These are phyloP conservation scores for Crithidia sp. DNA, from an alignment of 208 protist genomes.

Conservation along the genomic window DNA sequence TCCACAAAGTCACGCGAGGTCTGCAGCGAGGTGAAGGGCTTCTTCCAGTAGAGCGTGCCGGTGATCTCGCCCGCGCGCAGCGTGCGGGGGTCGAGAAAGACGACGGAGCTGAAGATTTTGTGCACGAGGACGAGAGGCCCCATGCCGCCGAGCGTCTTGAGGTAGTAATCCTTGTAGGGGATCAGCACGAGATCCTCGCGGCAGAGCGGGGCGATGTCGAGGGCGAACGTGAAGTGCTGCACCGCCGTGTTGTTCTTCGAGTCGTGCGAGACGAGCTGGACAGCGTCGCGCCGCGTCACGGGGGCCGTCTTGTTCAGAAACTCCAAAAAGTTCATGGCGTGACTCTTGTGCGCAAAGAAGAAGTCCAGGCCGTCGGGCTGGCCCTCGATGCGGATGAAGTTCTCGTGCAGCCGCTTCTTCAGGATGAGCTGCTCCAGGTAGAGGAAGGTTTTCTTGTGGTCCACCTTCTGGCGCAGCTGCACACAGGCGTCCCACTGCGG, in stretches of 20 bases:
- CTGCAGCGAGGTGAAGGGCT: constrained; percentile 90
- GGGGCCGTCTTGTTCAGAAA: constrained; percentile 95
- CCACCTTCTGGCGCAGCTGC: constrained; percentile 98
- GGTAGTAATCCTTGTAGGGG: constrained; percentile 88
- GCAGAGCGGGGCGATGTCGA: constrained; percentile 99
- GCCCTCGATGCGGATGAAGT: constrained; percentile 96
- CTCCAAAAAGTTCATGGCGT: constrained; percentile 97
- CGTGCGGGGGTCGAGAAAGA: constrained; percentile 97
- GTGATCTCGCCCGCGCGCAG: constrained; percentile 94
- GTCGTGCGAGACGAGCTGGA: constrained; percentile 98
- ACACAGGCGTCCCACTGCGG: constrained; percentile 98
- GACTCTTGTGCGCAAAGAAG: constrained; percentile 96
- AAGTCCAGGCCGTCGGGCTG: constrained; percentile 98
- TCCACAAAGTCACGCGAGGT: constrained; percentile 90
- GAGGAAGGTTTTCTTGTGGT: constrained; percentile 99
- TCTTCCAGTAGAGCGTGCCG: constrained; percentile 93
- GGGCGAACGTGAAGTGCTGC: constrained; percentile 97
- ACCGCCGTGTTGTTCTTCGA: constrained; percentile 98
- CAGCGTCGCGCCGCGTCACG: constrained; percentile 90
- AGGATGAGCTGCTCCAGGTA: constrained; percentile 99
- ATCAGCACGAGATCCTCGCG: constrained; percentile 95
- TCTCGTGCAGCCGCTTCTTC: constrained; percentile 96
- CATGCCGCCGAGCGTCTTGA: constrained; percentile 84
- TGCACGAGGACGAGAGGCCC: constrained; percentile 94
- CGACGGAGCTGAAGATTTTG: constrained; percentile 95